Conservation (phyloP, 2,329 filamentous ascomycete genomes). For the Neonectria sp. region DNA sequence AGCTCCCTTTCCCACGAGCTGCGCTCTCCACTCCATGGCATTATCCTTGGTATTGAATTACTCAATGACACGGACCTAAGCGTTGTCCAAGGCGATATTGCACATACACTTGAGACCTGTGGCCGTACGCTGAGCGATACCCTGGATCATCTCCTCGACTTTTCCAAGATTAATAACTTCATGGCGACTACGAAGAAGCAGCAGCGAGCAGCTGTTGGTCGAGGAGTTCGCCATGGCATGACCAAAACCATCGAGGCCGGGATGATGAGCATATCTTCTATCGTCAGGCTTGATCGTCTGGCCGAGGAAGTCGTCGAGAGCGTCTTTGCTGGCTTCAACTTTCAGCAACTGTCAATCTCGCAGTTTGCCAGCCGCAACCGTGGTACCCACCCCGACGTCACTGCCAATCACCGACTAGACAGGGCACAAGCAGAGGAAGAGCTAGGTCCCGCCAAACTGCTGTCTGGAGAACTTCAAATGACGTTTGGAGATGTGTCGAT, state of each 20-base stretch:
- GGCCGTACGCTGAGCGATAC: constrained; percentile 67
- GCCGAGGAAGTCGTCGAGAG: constrained; percentile 44
- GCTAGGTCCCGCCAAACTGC: constrained; percentile 4
- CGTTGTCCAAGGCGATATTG: constrained; percentile 62
- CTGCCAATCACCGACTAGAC: constrained; percentile 13
- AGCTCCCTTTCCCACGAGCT: constrained; percentile 74
- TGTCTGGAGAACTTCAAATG: constrained; percentile 2
- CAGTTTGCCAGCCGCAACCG: constrained; percentile 32
- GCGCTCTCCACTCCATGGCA: constrained; percentile 72
- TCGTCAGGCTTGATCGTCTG: constrained; percentile 35
- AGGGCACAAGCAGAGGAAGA: constrained; percentile 7
- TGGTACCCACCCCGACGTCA: constrained; percentile 6
- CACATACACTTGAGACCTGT: constrained; percentile 66
- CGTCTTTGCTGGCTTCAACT: constrained; percentile 41
- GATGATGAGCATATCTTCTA: background rate
- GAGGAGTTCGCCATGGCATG: background rate
- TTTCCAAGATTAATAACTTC: constrained; percentile 67
- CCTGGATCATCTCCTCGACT: constrained; percentile 67
- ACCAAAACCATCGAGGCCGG: background rate
- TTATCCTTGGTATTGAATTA: constrained; percentile 69
- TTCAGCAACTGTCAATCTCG: constrained; percentile 32
- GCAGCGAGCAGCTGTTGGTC: constrained; percentile 5
- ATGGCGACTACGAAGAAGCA: constrained; percentile 33
- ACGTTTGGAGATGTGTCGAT: constrained; percentile 44
- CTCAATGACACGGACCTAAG: constrained; percentile 65